Evolutionary conservation across 352 stramenopile species (phyloP), one percentile per base, ranked within the genome.

Genomic region (Globisporangium takayamanum): DNA sequence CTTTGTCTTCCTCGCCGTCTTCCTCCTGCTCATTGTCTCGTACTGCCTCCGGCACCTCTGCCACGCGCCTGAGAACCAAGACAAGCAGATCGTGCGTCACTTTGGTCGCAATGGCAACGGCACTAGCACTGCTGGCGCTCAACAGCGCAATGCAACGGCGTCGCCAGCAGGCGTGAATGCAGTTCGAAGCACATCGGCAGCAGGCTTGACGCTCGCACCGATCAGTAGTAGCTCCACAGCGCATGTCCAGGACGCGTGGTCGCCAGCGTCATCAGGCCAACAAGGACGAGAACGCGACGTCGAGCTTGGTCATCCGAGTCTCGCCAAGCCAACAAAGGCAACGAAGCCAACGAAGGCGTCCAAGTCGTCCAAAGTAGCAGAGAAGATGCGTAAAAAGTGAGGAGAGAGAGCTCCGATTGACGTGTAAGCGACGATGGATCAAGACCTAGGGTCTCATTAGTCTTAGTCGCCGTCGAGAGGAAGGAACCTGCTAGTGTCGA

Each of bases 1-100:
- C 2, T 82, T 90, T 36, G 55, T 70, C 18, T 74, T 84, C 46
- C 45, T 68, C 3, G 52, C 72, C n/a, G 56, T 74, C 10, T 76
- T 76, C 54, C 20, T 84, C 3, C 39, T 77, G 1, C 61, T 78
- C 14, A 63, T 81, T 26, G 63, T 74, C 5, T 62, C 67, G 45
- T 88, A 78, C 60, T 87, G 76, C 48, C 55, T 79, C 15, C 88
- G 75, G 69, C 76, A 78, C n/a, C 50, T 84, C 15, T 76, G 60
- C 28, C 69, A 70, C 52, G 74, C 80, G 3, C 80, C 80, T 0
- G 80, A 90, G 50, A 87, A 90, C 57, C 80, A 84, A 49, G 80
- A 90, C 63, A 74, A 72, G 26, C 62, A 78, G 36, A 68, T 72
- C 22, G 28, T 62, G 42, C 55, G 42, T 0, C 52, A 68, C 52